Base-by-base conservation (phyloP, 2,329 filamentous ascomycete genomes). In the Pseudogymnoascus sp. region DNA sequence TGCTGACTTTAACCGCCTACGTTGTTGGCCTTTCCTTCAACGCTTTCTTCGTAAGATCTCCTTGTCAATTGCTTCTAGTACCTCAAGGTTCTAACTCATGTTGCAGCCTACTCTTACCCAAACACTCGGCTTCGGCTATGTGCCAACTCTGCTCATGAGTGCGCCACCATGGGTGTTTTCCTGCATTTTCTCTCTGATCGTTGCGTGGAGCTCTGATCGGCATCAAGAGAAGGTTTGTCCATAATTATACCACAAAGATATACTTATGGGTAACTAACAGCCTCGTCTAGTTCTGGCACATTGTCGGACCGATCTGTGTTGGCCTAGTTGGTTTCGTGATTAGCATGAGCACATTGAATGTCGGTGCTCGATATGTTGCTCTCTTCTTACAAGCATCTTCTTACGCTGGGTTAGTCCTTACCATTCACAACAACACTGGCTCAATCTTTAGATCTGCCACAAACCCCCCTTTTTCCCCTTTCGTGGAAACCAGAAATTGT, bases 1-100 rank as follows among this genome's bases (percentile, higher is more conserved):
- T 85, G 79, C 62, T 87, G 6, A 84, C 83, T 82, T 86, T 56
- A 63, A 84, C 82, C 2, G 82, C 83, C 3, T 86, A 86, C 65
- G 83, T 86, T 6, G 78, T 86, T 5, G 84, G 84, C 2, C 72
- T 79, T 40, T 82, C 82, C 0, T 85, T 84, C 72, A 84, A 84
- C 66, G 82, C 81, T 41, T 86, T 84, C 72, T 85, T 85, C 72
- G 75, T 78, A 69, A 71, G 75, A 75, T 1, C 7, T 26, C 5
- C 10, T 0, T 19, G n/a, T 35, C 26, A 50, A 22, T 31, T 41
- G 28, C 28, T 46, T 64, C 35, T 19, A 19, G 50, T 33, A 12
- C 10, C 26, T 19, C 16, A 12, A 12, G 5, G n/a, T 56, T 33
- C 50, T 56, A 56, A 56, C 50, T 33, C n/a, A n/a, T 33, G 16